Evolutionary conservation across 2,329 filamentous ascomycete species (phyloP).

Genomic region (Pseudocercospora vitis): DNA sequence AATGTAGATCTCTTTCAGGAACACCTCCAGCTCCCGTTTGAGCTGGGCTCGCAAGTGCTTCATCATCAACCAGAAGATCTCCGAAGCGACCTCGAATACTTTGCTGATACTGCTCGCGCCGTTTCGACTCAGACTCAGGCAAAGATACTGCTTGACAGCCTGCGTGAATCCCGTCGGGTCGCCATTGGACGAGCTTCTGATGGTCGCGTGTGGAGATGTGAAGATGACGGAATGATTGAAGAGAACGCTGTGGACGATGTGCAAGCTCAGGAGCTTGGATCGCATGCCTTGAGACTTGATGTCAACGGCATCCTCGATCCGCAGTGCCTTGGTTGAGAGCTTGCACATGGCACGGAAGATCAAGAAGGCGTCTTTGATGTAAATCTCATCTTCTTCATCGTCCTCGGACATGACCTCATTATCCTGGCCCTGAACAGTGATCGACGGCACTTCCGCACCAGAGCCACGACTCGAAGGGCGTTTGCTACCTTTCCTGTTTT

Average conservation of each 20-base stretch:
- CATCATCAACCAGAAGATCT: constrained; percentile 97
- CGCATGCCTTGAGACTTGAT: constrained; percentile 94
- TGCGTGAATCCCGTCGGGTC: constrained; percentile 88
- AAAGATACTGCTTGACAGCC: constrained; percentile 94
- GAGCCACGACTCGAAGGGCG: constrained; percentile 44
- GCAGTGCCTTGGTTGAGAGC: constrained; percentile 86
- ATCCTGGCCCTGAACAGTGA: constrained; percentile 36
- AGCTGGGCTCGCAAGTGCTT: constrained; percentile 90
- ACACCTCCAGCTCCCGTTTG: constrained; percentile 98
- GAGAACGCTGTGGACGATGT: constrained; percentile 90
- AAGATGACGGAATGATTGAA: constrained; percentile 93
- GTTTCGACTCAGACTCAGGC: constrained; percentile 90
- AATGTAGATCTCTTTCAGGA: constrained; percentile 95
- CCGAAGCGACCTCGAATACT: constrained; percentile 93
- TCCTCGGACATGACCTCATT: constrained; percentile 60
- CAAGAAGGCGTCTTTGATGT: constrained; percentile 93
- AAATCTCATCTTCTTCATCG: constrained; percentile 89
- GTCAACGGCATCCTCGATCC: constrained; percentile 88
- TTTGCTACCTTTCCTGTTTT: constrained; percentile 47
- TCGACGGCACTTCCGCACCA: constrained; percentile 44
- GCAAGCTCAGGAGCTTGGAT: constrained; percentile 90
- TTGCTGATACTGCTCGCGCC: constrained; percentile 87
- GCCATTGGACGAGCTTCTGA: constrained; percentile 84
- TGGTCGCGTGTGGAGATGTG: constrained; percentile 86
- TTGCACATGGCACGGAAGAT: constrained; percentile 98